Base-by-base conservation (phyloP, 305 asterid genomes). In the Striga hermonthica region DNA sequence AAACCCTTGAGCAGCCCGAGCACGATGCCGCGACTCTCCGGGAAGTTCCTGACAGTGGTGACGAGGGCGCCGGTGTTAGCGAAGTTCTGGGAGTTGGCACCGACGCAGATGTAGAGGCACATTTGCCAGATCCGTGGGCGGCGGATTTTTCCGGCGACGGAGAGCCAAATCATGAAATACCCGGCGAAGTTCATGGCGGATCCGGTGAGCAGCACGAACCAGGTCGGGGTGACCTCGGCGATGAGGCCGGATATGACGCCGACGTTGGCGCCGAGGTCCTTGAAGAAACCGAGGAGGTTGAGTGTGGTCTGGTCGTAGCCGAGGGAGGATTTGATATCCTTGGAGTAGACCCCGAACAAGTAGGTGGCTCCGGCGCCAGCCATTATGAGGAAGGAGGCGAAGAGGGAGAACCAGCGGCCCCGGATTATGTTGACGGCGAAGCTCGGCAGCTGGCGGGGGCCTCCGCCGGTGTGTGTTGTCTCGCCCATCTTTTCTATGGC, bases 361-460 rank as follows among this genome's bases (percentile, higher is more conserved):
- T 90, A 90, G 0, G 95, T 85, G 0, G 97, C 95, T 9, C 97
- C 97, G 0, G 97, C 97, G 7, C 95, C 97, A 16, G 95, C 86
- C 97, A 87, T 90, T 69, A 90, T 66, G 16, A 90, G 80, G 69
- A 90, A 82, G 2, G 97, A 81, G 22, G 95, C 95, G 69, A 83
- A 90, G 0, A 90, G 90, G n/a, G 95, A 85, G 68, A 90, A 87
- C 97, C 97, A 90, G 59, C 95, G 72, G n/a, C 95, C 96, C 10
- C 76, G 73, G 35, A 86, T n/a, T 9, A 89, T 78, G 66, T 83
- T 87, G n/a, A 57, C 67, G 1, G 78, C 74, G 63, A 87, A 83
- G 7, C 72, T 53, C 54, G 76, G 66, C 14, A 36, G 72, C 31
- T 63, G 72, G 7, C 62, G 12, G 28, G 57, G 39, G 7, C 75